Conservation (phyloP, 768 basidiomycete genomes). For the Agrocybe chaxingu region DNA sequence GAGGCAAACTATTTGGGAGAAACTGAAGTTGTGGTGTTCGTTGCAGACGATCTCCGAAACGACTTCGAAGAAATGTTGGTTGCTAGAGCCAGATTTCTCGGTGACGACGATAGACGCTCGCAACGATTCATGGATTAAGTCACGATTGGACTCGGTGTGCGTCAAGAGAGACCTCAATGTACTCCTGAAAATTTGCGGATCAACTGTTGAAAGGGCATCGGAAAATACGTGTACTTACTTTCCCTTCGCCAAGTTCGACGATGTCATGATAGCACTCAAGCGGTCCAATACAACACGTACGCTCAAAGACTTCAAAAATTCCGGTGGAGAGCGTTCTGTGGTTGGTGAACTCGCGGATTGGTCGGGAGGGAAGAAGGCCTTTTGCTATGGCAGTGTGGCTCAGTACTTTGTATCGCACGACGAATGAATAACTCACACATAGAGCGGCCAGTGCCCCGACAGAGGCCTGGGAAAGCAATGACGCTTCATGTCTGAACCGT, state of each 20-base stretch:
- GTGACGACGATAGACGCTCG: slow-evolving; percentile 64
- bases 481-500: slow-evolving; percentile 67
- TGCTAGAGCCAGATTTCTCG: slow-evolving; percentile 51
- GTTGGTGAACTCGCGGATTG: slow-evolving; percentile 53
- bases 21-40: slow-evolving; percentile 58
- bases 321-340: slow-evolving; percentile 50
- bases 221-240: slow-evolving; percentile 46
- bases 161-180: slow-evolving; percentile 68
- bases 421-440: slow-evolving; percentile 56
- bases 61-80: slow-evolving; percentile 73
- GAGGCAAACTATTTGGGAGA: slow-evolving; percentile 72
- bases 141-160: slow-evolving; percentile 50
- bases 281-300: slow-evolving; percentile 57
- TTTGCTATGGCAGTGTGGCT: slow-evolving; percentile 48
- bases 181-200: slow-evolving; percentile 47
- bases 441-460: slow-evolving; percentile 86
- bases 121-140: slow-evolving; percentile 63
- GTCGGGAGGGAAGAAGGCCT: slow-evolving; percentile 70
- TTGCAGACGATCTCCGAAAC: slow-evolving; percentile 67
- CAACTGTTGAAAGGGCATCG: neutral
- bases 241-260: slow-evolving; percentile 52
- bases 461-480: slow-evolving; percentile 73
- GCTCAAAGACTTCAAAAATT: slow-evolving; percentile 53
- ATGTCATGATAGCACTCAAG: slow-evolving; percentile 65
- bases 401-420: neutral